Conservation (phyloP, 257 asterid genomes). For the Eustoma russellianum region DNA sequence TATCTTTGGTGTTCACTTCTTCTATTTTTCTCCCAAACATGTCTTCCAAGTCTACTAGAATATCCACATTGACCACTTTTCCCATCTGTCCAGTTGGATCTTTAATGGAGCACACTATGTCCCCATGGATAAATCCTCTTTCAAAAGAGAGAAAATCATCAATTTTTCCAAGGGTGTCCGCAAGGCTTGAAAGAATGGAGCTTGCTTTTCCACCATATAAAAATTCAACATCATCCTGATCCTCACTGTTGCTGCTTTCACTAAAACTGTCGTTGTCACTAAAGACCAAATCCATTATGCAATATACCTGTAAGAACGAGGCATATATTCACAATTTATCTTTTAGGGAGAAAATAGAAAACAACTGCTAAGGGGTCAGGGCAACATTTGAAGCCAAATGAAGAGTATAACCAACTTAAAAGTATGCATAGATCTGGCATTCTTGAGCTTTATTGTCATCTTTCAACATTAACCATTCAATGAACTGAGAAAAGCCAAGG, state of each 20-base stretch:
- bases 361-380: not conserved
- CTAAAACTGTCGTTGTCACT: slow-evolving; percentile 65
- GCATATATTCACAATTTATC: slow-evolving; percentile 13
- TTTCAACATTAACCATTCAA: no score
- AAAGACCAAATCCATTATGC: slow-evolving; percentile 50
- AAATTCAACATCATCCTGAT: slow-evolving; percentile 70
- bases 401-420: no score
- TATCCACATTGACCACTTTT: slow-evolving; percentile 49
- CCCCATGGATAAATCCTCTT: slow-evolving; percentile 53
- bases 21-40: slow-evolving; percentile 42
- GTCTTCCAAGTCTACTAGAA: slow-evolving; percentile 65
- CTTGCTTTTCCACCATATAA: slow-evolving; percentile 68
- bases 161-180: slow-evolving; percentile 63
- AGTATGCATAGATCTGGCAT: no score
- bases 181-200: slow-evolving; percentile 72
- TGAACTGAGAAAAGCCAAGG: no score
- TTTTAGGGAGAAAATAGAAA: not conserved
- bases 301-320: slow-evolving; percentile 16
- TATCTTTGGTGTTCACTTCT: slow-evolving; percentile 31
- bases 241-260: slow-evolving; percentile 52
- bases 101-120: slow-evolving; percentile 55
- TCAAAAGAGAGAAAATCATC: slow-evolving; percentile 90
- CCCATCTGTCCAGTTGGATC: slow-evolving; percentile 78
- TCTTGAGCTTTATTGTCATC: no score
- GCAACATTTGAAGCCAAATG: not conserved